Conservation (phyloP, 2,329 filamentous ascomycete species). For the Blastomyces parvus region DNA sequence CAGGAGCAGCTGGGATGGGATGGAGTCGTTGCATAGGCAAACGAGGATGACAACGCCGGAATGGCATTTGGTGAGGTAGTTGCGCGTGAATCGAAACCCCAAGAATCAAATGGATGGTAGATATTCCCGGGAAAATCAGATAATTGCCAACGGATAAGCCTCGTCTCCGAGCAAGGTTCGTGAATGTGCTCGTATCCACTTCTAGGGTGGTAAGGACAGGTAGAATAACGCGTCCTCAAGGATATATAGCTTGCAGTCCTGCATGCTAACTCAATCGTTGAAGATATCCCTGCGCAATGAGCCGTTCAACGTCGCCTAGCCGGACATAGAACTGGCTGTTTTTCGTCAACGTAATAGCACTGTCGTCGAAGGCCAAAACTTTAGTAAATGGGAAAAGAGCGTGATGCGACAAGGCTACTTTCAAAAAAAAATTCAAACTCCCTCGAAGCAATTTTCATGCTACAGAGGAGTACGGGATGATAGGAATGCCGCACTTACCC, state of each 20-base stretch:
- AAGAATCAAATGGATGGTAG: not conserved
- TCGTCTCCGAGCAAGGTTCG: not conserved
- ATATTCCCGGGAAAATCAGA: not conserved
- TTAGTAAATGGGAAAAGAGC: not conserved
- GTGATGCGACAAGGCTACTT: slow-evolving; percentile 12
- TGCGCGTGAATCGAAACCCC: not conserved
- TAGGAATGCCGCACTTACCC: slow-evolving; percentile 51
- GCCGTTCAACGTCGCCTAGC: slow-evolving; percentile 85
- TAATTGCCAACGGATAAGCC: not conserved
- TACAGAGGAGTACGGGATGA: not conserved
- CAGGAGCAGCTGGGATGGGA: not conserved
- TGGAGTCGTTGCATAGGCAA: not conserved
- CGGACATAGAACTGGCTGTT: slow-evolving; percentile 98
- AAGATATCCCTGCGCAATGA: slow-evolving; percentile 91
- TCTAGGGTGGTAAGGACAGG: not conserved
- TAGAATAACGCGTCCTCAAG: not conserved
- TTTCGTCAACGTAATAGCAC: slow-evolving; percentile 89
- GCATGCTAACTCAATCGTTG: slow-evolving; percentile 67
- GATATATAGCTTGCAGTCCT: not conserved
- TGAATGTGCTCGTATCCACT: not conserved
- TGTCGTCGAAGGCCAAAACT: slow-evolving; percentile 29
- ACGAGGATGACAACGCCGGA: not conserved
- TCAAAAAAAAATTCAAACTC: not conserved
- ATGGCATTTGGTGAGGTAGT: not conserved
- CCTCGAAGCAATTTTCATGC: not conserved